phyloP scores from a whole-genome alignment of 768 basidiomycete genomes.

The Boletus tomentosulus region DNA sequence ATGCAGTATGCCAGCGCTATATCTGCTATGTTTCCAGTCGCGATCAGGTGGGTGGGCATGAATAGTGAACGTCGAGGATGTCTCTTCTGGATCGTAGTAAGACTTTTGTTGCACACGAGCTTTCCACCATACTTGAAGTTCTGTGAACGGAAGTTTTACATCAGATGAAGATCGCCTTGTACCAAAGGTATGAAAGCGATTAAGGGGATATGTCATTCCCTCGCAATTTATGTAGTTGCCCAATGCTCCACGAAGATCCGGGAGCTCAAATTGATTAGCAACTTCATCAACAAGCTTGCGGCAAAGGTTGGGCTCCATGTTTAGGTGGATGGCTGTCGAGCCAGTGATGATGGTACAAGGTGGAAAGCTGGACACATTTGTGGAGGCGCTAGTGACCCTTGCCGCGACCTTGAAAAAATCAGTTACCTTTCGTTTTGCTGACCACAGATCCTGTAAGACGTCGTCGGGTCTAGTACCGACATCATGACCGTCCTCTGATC shows the following conservation, averaged over 20 bases:
- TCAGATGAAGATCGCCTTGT: neutral
- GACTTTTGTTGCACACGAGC: too few relatives aligned
- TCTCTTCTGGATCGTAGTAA: too few relatives aligned
- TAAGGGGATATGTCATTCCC: neutral
- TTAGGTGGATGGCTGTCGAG: neutral
- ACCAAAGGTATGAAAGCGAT: neutral
- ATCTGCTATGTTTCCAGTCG: neutral
- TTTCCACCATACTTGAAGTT: too few relatives aligned
- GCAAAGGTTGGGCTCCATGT: neutral
- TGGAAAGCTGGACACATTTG: neutral
- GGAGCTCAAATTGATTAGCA: neutral
- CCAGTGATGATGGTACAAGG: neutral
- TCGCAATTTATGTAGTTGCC: neutral
- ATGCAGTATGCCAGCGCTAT: neutral
- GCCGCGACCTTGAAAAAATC: too few relatives aligned
- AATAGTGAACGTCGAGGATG: neutral
- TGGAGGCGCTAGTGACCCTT: too few relatives aligned
- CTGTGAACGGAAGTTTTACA: too few relatives aligned
- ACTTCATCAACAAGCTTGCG: neutral
- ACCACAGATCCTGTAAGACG: neutral
- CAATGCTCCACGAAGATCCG: neutral
- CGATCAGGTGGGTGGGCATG: neutral
- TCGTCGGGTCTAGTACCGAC: neutral
- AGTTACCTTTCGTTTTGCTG: too few relatives aligned
- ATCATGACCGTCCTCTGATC: neutral